Base-by-base conservation (phyloP, 2,329 filamentous ascomycete species). In the Hymenoscyphus fructigenus region DNA sequence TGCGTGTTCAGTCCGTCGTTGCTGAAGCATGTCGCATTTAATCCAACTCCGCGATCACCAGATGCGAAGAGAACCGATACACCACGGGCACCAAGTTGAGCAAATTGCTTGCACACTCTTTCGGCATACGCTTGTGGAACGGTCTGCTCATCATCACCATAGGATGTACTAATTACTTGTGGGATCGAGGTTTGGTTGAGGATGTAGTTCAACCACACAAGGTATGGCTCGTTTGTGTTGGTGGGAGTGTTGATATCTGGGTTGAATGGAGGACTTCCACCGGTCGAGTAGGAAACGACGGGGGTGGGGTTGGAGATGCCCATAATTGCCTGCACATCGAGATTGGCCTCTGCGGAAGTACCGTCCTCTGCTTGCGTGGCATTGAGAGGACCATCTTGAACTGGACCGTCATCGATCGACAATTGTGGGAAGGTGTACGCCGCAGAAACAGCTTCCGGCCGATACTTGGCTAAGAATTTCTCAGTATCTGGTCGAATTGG, bases 91-190 rank as follows among this genome's bases (percentile, higher is more conserved):
- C 84, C 76, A 12, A 86, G 78, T 63, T 84, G 77, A 7, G 82
- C 83, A 63, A 86, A 81, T 66, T 83, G 72, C 57, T 80, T 76
- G 73, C 85, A 88, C 3, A 85, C 83, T 32, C 80, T 79, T 57
- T 77, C 71, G 0, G 85, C 85, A 67, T 87, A 88, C 0, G 78
- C 74, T 12, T 55, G 26, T 47, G 59, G 59, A 5, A 61, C 59
- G 5, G 59, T 80, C 58, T 84, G 78, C 75, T 88, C 85, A 66
- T 86, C 81, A 69, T 88, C 85, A 23, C 81, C 83, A 71, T 88
- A 88, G 14, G 83, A 85, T 26, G 85, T 81, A 53, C 82, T 83
- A 23, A 88, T 79, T 1, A 87, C 82, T 62, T 85, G 84, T 0
- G 86, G 85, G 10, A 87, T 79, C 73, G 72, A 83, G 85, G 75